Evolutionary conservation across 2,329 filamentous ascomycete species (phyloP), one percentile per base, ranked within the genome.

Genomic region (Nemania sp.): DNA sequence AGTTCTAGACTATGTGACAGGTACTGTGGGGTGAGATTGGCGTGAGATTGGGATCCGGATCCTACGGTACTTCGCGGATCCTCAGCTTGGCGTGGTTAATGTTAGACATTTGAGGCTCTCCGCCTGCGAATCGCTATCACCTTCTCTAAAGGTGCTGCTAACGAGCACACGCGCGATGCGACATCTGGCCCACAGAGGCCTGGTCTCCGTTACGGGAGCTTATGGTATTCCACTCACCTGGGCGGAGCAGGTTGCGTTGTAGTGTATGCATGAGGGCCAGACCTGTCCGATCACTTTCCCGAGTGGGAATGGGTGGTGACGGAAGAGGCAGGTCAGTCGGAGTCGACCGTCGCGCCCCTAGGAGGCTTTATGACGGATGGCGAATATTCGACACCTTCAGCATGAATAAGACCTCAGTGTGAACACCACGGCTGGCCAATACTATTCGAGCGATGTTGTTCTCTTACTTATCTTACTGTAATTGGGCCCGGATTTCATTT

Each of bases 241-340:
- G 21, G 55, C 39, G 21, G 46, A 51, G 50, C n/a, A 35, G 32
- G 20, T 32, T 47, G 18, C 29, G 45, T 35, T 21, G 45, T n/a
- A n/a, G n/a, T n/a, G n/a, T 39, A 53, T 47, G 43, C n/a, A 49
- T 35, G 37, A 35, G 35, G 45, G 42, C 17, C n/a, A 35, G 45
- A 7, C 25, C 13, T 15, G 18, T 59, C 55, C 18, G 40, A 62
- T 54, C 59, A 62, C 59, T 59, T 62, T 47, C 59, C 59, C 40
- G 47, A 62, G 50, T 59, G 32, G 59, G 59, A 59, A 62, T 37
- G 59, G 42, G 59, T 46, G 50, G 40, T 52, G 55, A 49, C 59
- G 34, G 47, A 59, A 51, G 50, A 55, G 59, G 59, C 55, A 62
- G 55, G 59, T 62, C 49, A 32, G 32, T 13, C 18, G 39, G 11